Percentiles rank a stretch among this genome's conserved stretches.
These are phyloP conservation scores for Breynia disticha DNA, from an alignment of 441 rosid genomes.

Conservation along the genomic window DNA sequence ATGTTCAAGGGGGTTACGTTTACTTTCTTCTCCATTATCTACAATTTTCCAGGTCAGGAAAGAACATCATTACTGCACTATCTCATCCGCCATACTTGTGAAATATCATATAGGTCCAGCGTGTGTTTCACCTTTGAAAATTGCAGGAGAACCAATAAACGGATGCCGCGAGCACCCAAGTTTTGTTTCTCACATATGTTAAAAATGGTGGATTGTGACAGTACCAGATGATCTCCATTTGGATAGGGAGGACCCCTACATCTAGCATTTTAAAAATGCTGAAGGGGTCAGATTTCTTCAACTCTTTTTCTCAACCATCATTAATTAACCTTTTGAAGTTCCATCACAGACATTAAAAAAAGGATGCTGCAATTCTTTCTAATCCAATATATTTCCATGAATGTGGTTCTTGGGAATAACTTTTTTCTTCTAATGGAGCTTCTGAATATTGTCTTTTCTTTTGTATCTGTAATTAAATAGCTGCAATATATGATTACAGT, in stretches of 20 bases:
- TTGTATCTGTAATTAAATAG: constrained; percentile 15
- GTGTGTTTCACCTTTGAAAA: constrained; percentile 20
- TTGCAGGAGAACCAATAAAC: constrained; percentile 3
- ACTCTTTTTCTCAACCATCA: constrained; percentile 3
- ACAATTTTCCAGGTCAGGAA: constrained; percentile 27
- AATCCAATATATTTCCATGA: constrained; percentile 16
- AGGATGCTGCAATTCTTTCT: constrained; percentile 7
- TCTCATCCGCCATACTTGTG: constrained; percentile 19
- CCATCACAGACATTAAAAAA: constrained; percentile 1
- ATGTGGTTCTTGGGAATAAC: constrained; percentile 21
- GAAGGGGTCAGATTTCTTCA: constrained; percentile 31
- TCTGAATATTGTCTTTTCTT: constrained; percentile 16
- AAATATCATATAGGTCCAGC: constrained; percentile 21
- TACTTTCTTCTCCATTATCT: constrained; percentile 34
- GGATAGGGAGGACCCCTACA: constrained; percentile 18
- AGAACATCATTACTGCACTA: constrained; percentile 15
- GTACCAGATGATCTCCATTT: constrained; percentile 13
- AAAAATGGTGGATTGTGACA: constrained; percentile 29
- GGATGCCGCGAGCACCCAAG: constrained; percentile 43
- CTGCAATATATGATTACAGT: too few species aligned
- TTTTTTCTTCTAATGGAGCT: constrained; percentile 12
- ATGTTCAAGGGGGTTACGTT: constrained; percentile 13
- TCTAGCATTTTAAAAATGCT: constrained; percentile 24
- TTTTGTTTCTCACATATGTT: constrained; percentile 19
- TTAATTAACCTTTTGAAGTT: background rate